Base-by-base conservation (phyloP, 306 rosid genomes). In the Cicer pinnatifidum region DNA sequence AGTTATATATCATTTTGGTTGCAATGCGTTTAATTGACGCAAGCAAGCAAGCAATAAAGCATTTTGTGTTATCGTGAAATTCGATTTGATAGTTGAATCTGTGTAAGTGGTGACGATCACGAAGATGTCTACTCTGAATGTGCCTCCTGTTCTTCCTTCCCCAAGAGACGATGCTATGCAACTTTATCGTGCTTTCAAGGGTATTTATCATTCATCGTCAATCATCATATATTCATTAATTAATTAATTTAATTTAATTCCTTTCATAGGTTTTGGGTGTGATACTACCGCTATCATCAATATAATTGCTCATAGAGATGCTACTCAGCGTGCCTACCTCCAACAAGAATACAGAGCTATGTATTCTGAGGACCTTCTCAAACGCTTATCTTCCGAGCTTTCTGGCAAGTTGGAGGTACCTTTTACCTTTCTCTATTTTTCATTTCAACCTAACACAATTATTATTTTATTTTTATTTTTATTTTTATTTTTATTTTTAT, bases 121-220 rank as follows among this genome's bases (percentile, higher is more conserved):
- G 35, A 61, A 63, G 0, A 82, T 83, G 86, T 53, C 84, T 9
- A 86, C 92, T 53, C 41, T 93, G 23, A 69, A 1, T 17, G 35
- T 91, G 1, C 89, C 96, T 3, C 96, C 93, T 2, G 38, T 75
- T 79, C 88, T 82, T 64, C 82, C 87, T 39, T 79, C 87, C 15
- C 92, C 93, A 0, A 88, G 88, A 19, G 96, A 93, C 38, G 96
- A 89, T 52, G 97, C 89, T 44, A 52, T 70, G 6, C 81, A 84
- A 23, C 97, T 90, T 54, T 50, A 90, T 86, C 84, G 84, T 46
- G 98, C 98, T 75, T 93, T 93, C 77, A 89, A 87, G 72, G 94
- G 94, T 86, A 76, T 48, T 48, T 6, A 39, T 9, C 35, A 20
- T 2, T 20, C 10, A 8, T 41, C 11, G 40, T 58, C 64, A 61